Evolutionary conservation across 306 rosid species (phyloP).

Genomic region (Amphicarpaea edgeworthii): DNA sequence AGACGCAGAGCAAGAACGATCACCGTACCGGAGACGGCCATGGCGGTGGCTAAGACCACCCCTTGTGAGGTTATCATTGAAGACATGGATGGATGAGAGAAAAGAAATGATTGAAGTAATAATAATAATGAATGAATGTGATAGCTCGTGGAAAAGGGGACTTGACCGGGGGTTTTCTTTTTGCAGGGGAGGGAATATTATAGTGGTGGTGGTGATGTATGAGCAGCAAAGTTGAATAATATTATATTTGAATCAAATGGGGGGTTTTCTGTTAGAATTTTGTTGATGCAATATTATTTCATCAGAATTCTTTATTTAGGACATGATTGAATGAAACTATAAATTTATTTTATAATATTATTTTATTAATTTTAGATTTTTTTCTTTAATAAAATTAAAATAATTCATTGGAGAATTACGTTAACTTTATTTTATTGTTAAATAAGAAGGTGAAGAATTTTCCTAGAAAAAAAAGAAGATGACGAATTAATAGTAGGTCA

Average conservation of each 20-base stretch:
- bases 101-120: background rate
- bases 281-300: too few relatives aligned
- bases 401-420: too few relatives aligned
- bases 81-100: background rate
- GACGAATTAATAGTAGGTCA: background rate
- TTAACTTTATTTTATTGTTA: too few relatives aligned
- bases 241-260: background rate
- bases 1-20: conserved; percentile 13
- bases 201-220: background rate
- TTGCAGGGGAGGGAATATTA: background rate
- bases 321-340: too few relatives aligned
- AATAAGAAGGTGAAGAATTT: too few relatives aligned
- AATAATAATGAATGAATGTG: background rate
- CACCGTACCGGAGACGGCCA: background rate
- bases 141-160: background rate
- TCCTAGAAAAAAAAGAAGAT: background rate
- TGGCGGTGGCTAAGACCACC: background rate
- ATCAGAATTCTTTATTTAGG: too few relatives aligned
- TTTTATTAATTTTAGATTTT: too few relatives aligned
- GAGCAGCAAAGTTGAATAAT: background rate
- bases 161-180: conserved; percentile 1
- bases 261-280: too few relatives aligned
- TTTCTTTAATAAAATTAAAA: too few relatives aligned
- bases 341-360: too few relatives aligned
- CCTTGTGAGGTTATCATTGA: conserved; percentile 20